Evolutionary conservation across 2,329 filamentous ascomycete species (phyloP).

Genomic region (Neonectria sp.): DNA sequence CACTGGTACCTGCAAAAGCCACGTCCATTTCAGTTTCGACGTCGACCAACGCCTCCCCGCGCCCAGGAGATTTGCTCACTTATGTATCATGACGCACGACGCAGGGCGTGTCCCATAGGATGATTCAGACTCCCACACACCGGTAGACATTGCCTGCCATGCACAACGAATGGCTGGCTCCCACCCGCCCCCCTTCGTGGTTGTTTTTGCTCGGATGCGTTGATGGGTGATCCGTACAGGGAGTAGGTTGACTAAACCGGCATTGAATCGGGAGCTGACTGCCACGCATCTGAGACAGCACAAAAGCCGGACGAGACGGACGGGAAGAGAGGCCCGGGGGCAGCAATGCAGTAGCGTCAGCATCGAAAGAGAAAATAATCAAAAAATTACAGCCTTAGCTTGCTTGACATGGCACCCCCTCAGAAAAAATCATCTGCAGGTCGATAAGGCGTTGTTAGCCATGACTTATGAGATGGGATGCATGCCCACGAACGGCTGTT

Average conservation of each 20-base stretch:
- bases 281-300: slow-evolving; percentile 38
- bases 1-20: slow-evolving; percentile 37
- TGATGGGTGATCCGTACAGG: slow-evolving; percentile 8
- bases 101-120: slow-evolving; percentile 8
- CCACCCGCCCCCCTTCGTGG: background rate
- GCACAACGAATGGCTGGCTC: background rate
- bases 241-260: slow-evolving; percentile 32
- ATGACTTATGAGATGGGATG: background rate
- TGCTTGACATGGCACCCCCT: background rate
- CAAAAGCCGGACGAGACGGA: slow-evolving; percentile 28
- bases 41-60: slow-evolving; percentile 26
- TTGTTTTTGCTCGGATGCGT: slow-evolving; percentile 33
- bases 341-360: background rate
- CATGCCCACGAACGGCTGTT: background rate
- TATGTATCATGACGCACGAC: slow-evolving; percentile 17
- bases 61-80: slow-evolving; percentile 17
- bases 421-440: background rate
- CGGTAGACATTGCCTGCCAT: slow-evolving; percentile 1
- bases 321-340: slow-evolving; percentile 25
- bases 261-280: slow-evolving; percentile 44
- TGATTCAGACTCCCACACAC: slow-evolving; percentile 22
- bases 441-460: background rate
- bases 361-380: background rate
- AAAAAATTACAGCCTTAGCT: background rate
- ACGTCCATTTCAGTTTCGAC: slow-evolving; percentile 38